Evolutionary conservation across 176 grass and related monocot genomes (phyloP).

Genomic region (Eremochloa ophiuroides): DNA sequence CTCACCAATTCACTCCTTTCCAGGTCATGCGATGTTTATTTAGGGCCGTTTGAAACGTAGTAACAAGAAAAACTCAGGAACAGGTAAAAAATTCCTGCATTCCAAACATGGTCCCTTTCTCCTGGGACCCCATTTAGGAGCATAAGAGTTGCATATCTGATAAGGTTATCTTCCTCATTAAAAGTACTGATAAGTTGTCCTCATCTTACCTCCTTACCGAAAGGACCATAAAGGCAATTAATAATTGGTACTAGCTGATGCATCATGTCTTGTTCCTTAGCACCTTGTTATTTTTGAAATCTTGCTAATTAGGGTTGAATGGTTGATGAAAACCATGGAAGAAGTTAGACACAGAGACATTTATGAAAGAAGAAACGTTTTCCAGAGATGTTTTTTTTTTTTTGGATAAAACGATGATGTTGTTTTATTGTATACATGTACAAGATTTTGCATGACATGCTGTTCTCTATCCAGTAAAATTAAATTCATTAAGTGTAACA

Average conservation of each 20-base stretch:
- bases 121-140: not conserved
- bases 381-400: too few relatives aligned
- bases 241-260: not conserved
- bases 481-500: not conserved
- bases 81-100: not conserved
- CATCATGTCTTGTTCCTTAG: conserved; percentile 20
- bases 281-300: conserved; percentile 17
- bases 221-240: not conserved
- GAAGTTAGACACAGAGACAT: not conserved
- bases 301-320: not conserved
- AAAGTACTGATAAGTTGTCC: not conserved
- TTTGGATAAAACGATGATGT: too few relatives aligned
- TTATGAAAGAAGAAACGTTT: not conserved
- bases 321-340: conserved; percentile 7
- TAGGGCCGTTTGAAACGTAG: not conserved
- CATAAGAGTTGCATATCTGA: not conserved
- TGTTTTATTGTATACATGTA: not conserved
- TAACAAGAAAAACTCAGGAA: not conserved
- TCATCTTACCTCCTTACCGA: conserved; percentile 17
- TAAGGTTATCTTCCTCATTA: conserved; percentile 12
- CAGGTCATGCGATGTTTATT: not conserved
- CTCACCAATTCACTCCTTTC: not conserved
- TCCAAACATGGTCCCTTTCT: not conserved
- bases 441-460: not conserved
- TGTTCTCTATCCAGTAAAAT: not conserved